phyloP scores from a whole-genome alignment of 2,329 filamentous ascomycete genomes.

The Volutella citrinella region DNA sequence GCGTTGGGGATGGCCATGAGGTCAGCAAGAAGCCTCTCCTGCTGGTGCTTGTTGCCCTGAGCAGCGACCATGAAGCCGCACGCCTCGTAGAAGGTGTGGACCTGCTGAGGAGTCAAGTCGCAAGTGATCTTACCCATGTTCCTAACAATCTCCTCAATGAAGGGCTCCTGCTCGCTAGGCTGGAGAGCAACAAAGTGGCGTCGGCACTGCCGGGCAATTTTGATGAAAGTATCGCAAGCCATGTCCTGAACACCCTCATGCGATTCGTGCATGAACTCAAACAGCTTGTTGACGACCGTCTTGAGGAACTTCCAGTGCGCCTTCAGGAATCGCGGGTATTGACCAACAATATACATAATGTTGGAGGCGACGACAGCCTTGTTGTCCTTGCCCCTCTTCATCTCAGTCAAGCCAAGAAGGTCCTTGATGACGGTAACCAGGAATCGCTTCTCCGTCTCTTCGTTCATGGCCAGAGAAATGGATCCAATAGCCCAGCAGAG shows the following conservation, averaged over 20 bases:
- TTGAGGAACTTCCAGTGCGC: conserved; percentile 99
- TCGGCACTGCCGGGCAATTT: conserved; percentile 97
- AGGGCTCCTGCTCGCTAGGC: conserved; percentile 89
- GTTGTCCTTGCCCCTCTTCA: conserved; percentile 99
- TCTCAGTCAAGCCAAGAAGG: conserved; percentile 90
- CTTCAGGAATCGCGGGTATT: conserved; percentile 97
- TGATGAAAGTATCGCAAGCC: conserved; percentile 99
- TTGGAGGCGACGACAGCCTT: conserved; percentile 98
- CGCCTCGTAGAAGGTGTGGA: conserved; percentile 98
- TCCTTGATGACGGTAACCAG: conserved; percentile 99
- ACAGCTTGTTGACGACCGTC: conserved; percentile 98
- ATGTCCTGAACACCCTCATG: conserved; percentile 99
- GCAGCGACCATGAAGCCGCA: conserved; percentile 99
- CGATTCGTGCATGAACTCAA: conserved; percentile 99
- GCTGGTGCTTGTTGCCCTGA: conserved; percentile 90
- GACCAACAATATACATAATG: conserved; percentile 99
- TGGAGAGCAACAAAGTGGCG: conserved; percentile 96
- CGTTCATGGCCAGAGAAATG: conserved; percentile 98
- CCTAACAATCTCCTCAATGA: conserved; percentile 97
- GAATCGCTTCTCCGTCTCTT: conserved; percentile 98
- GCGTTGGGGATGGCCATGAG: conserved; percentile 91
- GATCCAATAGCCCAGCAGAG: conserved; percentile 99
- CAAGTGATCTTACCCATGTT: conserved; percentile 95
- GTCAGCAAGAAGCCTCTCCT: conserved; percentile 86
- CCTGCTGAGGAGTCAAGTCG: conserved; percentile 92